Evolutionary conservation across 768 basidiomycete genomes (phyloP).

Genomic region (Melanogaster broomeanus): DNA sequence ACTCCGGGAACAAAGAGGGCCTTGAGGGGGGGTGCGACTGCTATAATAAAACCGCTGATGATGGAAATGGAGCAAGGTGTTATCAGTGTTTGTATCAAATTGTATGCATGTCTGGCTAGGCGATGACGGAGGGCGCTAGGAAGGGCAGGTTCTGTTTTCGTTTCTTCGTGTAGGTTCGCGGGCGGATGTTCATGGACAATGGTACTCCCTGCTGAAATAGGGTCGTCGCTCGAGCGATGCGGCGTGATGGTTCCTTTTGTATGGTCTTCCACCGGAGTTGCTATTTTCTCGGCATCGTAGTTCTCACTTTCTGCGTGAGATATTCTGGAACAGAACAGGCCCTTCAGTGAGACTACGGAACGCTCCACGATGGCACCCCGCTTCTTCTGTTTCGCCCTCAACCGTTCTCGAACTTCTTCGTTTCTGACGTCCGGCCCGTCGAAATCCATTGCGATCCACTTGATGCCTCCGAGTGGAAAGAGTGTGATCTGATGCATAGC

Average conservation of each 20-base stretch:
- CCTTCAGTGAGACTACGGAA: constrained; percentile 3
- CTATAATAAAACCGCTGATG: constrained; percentile 52
- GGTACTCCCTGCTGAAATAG: constrained; percentile 1
- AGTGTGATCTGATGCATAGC: constrained; percentile 49
- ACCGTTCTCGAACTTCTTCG: constrained; percentile 51
- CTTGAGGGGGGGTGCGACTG: constrained; percentile 58
- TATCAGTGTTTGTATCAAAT: constrained; percentile 40
- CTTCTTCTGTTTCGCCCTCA: constrained; percentile 38
- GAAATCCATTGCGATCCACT: constrained; percentile 61
- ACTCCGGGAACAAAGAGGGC: constrained; percentile 55
- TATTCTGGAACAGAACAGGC: neutral
- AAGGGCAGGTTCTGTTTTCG: neutral
- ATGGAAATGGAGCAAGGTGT: constrained; percentile 56
- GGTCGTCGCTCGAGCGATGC: neutral
- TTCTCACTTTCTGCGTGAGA: neutral
- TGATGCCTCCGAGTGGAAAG: constrained; percentile 62
- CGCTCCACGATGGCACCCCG: constrained; percentile 13
- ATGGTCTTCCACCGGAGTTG: neutral
- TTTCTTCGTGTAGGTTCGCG: neutral
- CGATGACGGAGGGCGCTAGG: constrained; percentile 4
- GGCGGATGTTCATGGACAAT: neutral
- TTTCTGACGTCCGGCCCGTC: constrained; percentile 61
- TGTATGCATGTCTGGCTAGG: constrained; percentile 5
- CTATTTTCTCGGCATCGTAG: constrained; percentile 11
- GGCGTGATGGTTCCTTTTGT: neutral